These are phyloP conservation scores for Solanum chacoense DNA, from an alignment of 305 asterid species.

Conservation along the genomic window DNA sequence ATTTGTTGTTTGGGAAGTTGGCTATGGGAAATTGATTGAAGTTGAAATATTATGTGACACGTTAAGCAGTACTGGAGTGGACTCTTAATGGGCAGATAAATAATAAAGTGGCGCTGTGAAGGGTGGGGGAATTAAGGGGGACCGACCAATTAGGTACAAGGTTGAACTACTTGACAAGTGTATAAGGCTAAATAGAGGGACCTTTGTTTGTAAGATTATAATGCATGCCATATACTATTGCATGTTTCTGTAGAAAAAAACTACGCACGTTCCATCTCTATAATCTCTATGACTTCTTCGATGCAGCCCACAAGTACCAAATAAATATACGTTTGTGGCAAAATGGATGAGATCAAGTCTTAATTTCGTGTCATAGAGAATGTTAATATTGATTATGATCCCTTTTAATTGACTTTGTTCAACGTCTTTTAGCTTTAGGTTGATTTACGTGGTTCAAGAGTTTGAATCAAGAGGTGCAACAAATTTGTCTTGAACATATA, in stretches of 20 bases:
- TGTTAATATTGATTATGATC: neutral
- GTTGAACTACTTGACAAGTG: neutral
- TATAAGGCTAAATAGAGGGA: neutral
- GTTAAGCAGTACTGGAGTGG: neutral
- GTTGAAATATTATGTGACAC: slow-evolving; percentile 15
- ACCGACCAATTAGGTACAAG: neutral
- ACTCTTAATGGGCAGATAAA: neutral
- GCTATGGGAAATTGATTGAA: slow-evolving; percentile 12
- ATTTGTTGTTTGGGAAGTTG: slow-evolving; percentile 7
- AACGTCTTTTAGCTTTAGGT: neutral
- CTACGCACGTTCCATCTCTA: neutral
- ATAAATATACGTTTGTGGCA: neutral
- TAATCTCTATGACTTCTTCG: neutral
- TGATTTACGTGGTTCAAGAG: neutral
- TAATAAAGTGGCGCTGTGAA: neutral
- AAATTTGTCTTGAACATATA: neutral
- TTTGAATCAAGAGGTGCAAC: neutral
- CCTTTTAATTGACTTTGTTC: neutral
- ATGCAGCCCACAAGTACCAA: neutral
- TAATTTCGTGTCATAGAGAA: neutral
- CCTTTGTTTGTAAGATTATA: neutral
- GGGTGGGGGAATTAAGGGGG: neutral
- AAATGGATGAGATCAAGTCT: neutral
- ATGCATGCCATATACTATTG: neutral
- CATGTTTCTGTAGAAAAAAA: neutral